phyloP scores from a whole-genome alignment of 192 early-diverging fungal species.

The Spinellus fusiger region DNA sequence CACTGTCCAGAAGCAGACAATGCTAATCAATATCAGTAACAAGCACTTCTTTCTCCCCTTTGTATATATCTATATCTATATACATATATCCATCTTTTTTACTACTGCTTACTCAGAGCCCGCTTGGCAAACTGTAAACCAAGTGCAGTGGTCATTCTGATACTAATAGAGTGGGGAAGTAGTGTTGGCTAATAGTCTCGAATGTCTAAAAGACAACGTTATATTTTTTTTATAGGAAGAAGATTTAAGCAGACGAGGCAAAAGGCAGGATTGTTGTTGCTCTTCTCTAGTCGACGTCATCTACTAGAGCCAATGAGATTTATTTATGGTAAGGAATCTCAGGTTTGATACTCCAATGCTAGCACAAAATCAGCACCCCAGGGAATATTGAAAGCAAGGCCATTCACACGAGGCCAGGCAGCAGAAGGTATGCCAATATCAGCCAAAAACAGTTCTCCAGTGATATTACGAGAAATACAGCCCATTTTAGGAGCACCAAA shows the following conservation, averaged over 20 bases:
- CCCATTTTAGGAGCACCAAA: constrained; percentile 67
- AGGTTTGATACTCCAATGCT: constrained; percentile 9
- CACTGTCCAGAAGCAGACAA: constrained; percentile 12
- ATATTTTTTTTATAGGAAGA: too few relatives aligned
- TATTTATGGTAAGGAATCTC: too few relatives aligned
- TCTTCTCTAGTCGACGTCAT: not conserved
- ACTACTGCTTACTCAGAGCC: constrained; percentile 22
- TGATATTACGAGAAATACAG: constrained; percentile 45
- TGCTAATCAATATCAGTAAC: not conserved
- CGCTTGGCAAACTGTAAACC: constrained; percentile 32
- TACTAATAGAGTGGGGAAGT: constrained; percentile 16
- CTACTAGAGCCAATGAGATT: not conserved
- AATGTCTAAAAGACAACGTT: not conserved
- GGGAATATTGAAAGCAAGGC: constrained; percentile 12
- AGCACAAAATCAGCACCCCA: constrained; percentile 14
- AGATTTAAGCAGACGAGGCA: not conserved
- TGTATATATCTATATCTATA: not conserved
- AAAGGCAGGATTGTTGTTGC: not conserved
- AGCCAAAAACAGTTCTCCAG: constrained; percentile 71
- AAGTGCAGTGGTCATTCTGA: constrained; percentile 17
- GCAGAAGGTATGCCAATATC: constrained; percentile 67
- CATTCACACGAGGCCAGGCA: constrained; percentile 53
- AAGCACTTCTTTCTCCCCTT: not conserved
- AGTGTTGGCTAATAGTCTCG: not conserved
- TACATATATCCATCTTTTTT: not conserved